Percentiles rank a stretch among this genome's conserved stretches.
These are phyloP conservation scores for Erodium trifolium DNA, from an alignment of 441 rosid species.

Conservation along the genomic window DNA sequence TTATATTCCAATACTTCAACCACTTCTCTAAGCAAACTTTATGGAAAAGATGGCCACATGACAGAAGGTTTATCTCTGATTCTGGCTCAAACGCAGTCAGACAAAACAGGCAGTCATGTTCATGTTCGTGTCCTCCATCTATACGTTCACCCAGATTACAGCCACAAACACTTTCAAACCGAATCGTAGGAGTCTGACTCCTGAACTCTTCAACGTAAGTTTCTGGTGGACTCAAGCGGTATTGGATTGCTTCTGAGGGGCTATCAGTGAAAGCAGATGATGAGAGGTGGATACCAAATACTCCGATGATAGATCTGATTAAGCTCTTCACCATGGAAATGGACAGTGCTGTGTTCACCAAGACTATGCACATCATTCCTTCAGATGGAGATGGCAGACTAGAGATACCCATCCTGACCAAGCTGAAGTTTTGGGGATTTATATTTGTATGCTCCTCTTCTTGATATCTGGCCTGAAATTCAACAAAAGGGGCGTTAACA, in stretches of 20 bases:
- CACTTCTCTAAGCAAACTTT: slow-evolving; percentile 82
- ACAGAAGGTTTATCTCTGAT: slow-evolving; percentile 62
- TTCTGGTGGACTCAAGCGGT: slow-evolving; percentile 30
- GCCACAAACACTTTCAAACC: slow-evolving; percentile 39
- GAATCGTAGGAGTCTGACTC: slow-evolving; percentile 40
- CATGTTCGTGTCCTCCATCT: neutral
- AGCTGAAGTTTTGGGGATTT: slow-evolving; percentile 4
- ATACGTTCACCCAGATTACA: slow-evolving; percentile 31
- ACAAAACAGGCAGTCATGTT: slow-evolving; percentile 75
- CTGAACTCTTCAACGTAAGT: slow-evolving; percentile 59
- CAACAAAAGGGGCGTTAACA: neutral
- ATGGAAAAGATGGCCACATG: slow-evolving; percentile 83
- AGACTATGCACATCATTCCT: slow-evolving; percentile 65
- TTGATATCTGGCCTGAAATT: slow-evolving; percentile 24
- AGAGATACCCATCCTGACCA: slow-evolving; percentile 60
- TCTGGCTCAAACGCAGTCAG: slow-evolving; percentile 52
- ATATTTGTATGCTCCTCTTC: slow-evolving; percentile 4
- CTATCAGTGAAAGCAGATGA: slow-evolving; percentile 23
- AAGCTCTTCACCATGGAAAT: slow-evolving; percentile 68
- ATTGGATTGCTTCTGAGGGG: slow-evolving; percentile 35
- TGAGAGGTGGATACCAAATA: slow-evolving; percentile 51
- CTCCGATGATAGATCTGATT: slow-evolving; percentile 52
- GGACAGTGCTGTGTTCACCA: slow-evolving; percentile 78
- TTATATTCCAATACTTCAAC: slow-evolving; percentile 70
- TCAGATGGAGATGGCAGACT: slow-evolving; percentile 92